Percentiles rank a stretch among this genome's conserved stretches.
phyloP scores from a whole-genome alignment of 2,329 filamentous ascomycete genomes.

The Cytospora paraplurivora region DNA sequence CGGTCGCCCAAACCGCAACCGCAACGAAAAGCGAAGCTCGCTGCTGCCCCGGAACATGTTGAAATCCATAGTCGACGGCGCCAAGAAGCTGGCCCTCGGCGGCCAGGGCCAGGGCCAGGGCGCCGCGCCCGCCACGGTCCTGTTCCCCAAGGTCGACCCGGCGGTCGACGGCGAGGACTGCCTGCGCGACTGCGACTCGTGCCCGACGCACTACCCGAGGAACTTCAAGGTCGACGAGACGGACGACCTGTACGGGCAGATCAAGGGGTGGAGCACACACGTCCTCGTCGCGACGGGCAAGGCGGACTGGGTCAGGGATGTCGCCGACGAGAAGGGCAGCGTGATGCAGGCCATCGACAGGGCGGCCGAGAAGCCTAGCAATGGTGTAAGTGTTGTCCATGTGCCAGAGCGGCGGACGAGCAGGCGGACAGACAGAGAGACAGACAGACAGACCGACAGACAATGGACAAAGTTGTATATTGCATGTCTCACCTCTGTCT shows the following conservation, averaged over 20 bases:
- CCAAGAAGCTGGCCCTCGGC: conserved; percentile 40
- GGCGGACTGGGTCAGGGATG: conserved; percentile 89
- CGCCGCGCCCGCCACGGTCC: conserved; percentile 38
- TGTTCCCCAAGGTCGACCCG: conserved; percentile 78
- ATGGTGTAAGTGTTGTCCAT: conserved; percentile 62
- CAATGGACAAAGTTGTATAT: not conserved
- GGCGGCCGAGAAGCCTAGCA: conserved; percentile 57
- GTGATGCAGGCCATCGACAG: conserved; percentile 75
- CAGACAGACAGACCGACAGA: not conserved
- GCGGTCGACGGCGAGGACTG: conserved; percentile 85
- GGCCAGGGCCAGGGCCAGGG: conserved; percentile 33
- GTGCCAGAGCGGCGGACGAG: no score
- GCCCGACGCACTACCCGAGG: conserved; percentile 75
- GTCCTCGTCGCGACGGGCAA: conserved; percentile 93
- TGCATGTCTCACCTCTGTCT: conserved; percentile 6
- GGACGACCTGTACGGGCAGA: conserved; percentile 79
- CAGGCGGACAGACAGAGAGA: no score
- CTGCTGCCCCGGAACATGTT: conserved; percentile 31
- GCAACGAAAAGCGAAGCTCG: not conserved
- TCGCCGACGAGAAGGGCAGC: conserved; percentile 83
- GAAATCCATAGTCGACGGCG: conserved; percentile 44
- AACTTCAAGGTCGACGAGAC: conserved; percentile 72
- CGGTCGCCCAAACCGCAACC: not conserved
- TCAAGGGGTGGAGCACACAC: conserved; percentile 88
- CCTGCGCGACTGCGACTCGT: conserved; percentile 80